Evolutionary conservation across 371 early-diverging fungal species (phyloP), one percentile per base, ranked within the genome.

Genomic region (Fennellomyces sp.): DNA sequence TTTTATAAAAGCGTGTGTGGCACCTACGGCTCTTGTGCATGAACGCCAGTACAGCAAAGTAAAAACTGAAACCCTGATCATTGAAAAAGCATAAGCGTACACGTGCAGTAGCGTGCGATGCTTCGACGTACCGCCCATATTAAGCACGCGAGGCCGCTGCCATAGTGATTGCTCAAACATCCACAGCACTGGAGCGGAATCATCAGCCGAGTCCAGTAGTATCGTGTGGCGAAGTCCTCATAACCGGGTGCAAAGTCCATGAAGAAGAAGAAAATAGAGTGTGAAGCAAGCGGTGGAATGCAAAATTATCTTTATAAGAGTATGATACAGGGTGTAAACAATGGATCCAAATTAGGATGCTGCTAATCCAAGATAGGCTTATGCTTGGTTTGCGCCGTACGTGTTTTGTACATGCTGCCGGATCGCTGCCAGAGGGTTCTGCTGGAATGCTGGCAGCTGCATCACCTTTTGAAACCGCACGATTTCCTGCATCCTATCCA

Each of bases 381-480:
- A 45, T 45, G 35, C n/a, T 19, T 21, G 17, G 52, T 50, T 47
- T 17, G 29, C 19, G 19, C 49, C 70, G 70, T 86, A 78, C 11
- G 86, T 88, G 50, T 91, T 91, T 68, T 86, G 79, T 63, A 89
- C 81, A 69, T 91, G 91, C 48, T 85, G 85, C 38, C 82, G 81
- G 36, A 91, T 87, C 8, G 89, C 86, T 55, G 75, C 77, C 33
- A 91, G 57, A 11, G 91, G 88, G 54, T 87, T 84, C 38, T 80
- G 72, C 58, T 88, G 82, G 72, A 91, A 91, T 26, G 87, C 82
- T n/a, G 81, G 76, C 60, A 88, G 87, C 17, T 76, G 75, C 66
- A 89, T 64, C 7, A 91, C 85, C 58, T 86, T 85, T 73, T 88
- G 89, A 66, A 91, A 81, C 17, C 91, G 84, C 30, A 83, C 66